Base-by-base conservation (phyloP, 352 stramenopile species). In the Pythium guiyangense region DNA sequence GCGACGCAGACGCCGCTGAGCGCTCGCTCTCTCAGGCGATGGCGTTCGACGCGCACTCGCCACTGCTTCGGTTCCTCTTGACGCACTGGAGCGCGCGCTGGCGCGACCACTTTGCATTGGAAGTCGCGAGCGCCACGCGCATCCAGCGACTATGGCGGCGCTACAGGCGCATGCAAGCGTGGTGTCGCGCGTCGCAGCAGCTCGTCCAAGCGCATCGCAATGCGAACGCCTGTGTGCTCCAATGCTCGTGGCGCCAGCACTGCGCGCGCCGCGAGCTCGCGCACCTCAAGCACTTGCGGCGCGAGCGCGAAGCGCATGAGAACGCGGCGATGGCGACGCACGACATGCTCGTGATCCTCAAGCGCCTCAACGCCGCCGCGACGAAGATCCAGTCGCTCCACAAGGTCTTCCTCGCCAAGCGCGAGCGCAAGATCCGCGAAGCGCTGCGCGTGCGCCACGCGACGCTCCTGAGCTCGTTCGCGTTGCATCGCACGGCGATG, bases 321-420 rank as follows among this genome's bases (percentile, higher is more conserved):
- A 84, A 79, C 29, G 27, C 46, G 20, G 34, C 18, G 9, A 81
- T 92, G 76, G 58, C 67, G 1, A 47, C 31, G 20, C 63, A 87
- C 6, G 82, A 92, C 39, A 60, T 62, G 47, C 54, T 77, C 6
- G 15, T 74, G 10, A 76, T 88, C 39, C 48, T 63, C 27, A 62
- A 74, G 17, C 43, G 37, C 15, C 50, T 77, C 17, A 75, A 88
- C 49, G 58, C 64, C 10, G 70, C 71, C 6, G 74, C 79, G 11
- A 46, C 25, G 6, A 75, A 62, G 47, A 86, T 92, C 35, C 81
- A 88, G 66, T 70, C 69, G 0, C 49, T 92, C 6, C 66, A 80
- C 47, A 59, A 64, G 18, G 81, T 88, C 29, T 64, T 64, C 6
- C 20, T 52, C 22, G 63, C 59, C 9, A 82, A 80, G 25, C 54